phyloP scores from a whole-genome alignment of 2,329 filamentous ascomycete species.

The Talaromyces sp. region DNA sequence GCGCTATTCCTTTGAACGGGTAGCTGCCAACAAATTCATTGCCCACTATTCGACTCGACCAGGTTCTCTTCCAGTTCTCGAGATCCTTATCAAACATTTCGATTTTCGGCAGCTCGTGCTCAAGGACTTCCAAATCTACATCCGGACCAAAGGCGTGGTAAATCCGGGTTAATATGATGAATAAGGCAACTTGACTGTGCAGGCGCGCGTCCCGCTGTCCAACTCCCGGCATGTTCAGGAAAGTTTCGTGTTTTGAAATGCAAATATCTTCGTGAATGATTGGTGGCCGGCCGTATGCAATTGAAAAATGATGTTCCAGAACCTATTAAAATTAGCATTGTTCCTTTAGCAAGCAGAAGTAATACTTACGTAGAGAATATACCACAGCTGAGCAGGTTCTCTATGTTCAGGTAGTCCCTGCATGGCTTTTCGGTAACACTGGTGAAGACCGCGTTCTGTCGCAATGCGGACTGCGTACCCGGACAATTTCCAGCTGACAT shows the following conservation, averaged over 20 bases:
- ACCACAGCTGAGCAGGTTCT: conserved; percentile 35
- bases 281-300: conserved; percentile 39
- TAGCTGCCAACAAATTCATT: conserved; percentile 45
- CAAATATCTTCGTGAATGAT: conserved; percentile 38
- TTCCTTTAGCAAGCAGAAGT: not conserved
- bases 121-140: conserved; percentile 36
- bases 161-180: conserved; percentile 40
- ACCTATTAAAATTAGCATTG: conserved; percentile 18
- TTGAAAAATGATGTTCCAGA: conserved; percentile 40
- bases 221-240: conserved; percentile 23
- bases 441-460: conserved; percentile 38
- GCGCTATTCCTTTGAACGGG: conserved; percentile 45
- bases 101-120: conserved; percentile 35
- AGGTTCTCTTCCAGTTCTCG: conserved; percentile 31
- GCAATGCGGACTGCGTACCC: conserved; percentile 39
- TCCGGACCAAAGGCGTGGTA: conserved; percentile 41
- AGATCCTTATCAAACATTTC: conserved; percentile 36
- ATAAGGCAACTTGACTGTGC: conserved; percentile 39
- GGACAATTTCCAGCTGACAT: conserved; percentile 47
- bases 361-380: conserved; percentile 36
- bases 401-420: conserved; percentile 32
- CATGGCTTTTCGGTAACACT: conserved; percentile 36
- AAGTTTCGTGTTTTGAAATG: conserved; percentile 31
- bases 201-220: conserved; percentile 31
- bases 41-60: conserved; percentile 34